Evolutionary conservation across 208 protist species (phyloP).

Genomic region (Acanthamoeba sp.): DNA sequence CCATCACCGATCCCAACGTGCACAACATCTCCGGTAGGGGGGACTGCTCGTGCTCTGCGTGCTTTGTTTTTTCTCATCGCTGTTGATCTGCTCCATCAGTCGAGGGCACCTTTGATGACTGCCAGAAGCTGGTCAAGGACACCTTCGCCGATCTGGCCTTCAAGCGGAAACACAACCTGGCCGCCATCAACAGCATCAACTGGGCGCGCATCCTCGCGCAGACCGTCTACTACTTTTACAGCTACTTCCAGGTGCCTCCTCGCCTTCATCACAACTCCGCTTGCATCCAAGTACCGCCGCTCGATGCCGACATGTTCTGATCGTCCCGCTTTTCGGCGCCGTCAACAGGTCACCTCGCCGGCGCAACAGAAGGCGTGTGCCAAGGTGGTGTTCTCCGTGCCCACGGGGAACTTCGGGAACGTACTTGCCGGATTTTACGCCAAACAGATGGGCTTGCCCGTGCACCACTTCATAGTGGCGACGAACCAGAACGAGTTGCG

Average conservation of each 20-base stretch:
- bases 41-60: conserved; percentile 33
- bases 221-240: conserved; percentile 97
- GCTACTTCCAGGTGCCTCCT: conserved; percentile 92
- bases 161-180: conserved; percentile 90
- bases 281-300: no score
- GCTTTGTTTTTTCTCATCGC: background rate
- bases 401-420: conserved; percentile 98
- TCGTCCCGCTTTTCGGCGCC: no score
- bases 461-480: conserved; percentile 94
- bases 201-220: conserved; percentile 98
- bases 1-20: conserved; percentile 89
- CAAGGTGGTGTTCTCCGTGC: conserved; percentile 86
- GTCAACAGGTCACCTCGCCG: conserved; percentile 62
- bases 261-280: no score
- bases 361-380: background rate
- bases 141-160: conserved; percentile 93
- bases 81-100: conserved; percentile 27
- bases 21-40: conserved; percentile 87
- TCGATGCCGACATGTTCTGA: no score
- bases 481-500: conserved; percentile 96
- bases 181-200: conserved; percentile 98
- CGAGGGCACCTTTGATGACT: conserved; percentile 91
- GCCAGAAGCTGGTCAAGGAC: conserved; percentile 93
- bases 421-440: conserved; percentile 96
- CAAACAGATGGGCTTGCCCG: conserved; percentile 92